Evolutionary conservation across 306 rosid genomes (phyloP).

Genomic region (Quercus agrifolia): DNA sequence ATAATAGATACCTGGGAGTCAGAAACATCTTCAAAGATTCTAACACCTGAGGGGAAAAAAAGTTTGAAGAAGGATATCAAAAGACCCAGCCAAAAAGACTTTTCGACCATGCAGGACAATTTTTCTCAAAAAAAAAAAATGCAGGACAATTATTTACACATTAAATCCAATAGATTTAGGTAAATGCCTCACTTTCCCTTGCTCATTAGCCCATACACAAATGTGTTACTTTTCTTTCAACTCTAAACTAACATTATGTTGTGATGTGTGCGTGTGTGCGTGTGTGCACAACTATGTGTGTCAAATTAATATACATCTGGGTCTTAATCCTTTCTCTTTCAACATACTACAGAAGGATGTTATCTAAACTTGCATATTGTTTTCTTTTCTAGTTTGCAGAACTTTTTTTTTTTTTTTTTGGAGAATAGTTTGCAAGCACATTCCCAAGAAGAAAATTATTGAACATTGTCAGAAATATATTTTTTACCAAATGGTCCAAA

Average conservation of each 20-base stretch:
- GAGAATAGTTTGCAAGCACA: not conserved
- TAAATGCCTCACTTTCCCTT: not conserved
- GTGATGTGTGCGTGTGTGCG: no score
- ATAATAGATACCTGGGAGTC: slow-evolving; percentile 48
- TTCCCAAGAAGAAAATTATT: not conserved
- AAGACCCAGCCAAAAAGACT: not conserved
- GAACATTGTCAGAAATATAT: not conserved
- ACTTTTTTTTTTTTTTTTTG: not conserved
- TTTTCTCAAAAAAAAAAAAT: not conserved
- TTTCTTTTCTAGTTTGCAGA: not conserved
- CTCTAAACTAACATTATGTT: not conserved
- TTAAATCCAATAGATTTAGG: not conserved
- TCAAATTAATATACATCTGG: not conserved
- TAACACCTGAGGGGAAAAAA: slow-evolving; percentile 60
- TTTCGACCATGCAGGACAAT: not conserved
- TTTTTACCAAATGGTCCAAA: not conserved
- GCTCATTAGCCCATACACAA: not conserved
- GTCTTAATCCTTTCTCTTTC: not conserved
- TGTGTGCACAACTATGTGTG: not conserved
- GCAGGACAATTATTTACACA: not conserved
- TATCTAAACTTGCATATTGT: not conserved
- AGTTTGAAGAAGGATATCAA: slow-evolving; percentile 5
- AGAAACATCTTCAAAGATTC: slow-evolving; percentile 86
- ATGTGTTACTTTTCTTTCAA: not conserved
- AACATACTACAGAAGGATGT: not conserved